Evolutionary conservation across 805 yeast genomes (phyloP).

Genomic region (Wickerhamomyces bisporus): DNA sequence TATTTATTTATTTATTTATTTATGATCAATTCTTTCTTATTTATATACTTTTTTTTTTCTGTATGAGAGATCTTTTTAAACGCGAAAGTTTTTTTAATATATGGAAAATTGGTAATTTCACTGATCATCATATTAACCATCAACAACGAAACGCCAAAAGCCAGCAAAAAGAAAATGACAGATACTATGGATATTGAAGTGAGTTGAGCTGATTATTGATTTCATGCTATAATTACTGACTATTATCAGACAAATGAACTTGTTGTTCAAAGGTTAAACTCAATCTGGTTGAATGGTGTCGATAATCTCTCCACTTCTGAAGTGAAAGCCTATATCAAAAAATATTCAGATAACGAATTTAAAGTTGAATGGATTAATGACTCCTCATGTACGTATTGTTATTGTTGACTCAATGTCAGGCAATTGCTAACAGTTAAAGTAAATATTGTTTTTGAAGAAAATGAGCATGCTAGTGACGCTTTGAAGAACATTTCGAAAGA

Average conservation of each 20-base stretch:
- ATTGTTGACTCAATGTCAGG: too few species aligned
- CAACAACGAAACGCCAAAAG: too few species aligned
- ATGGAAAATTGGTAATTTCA: too few species aligned
- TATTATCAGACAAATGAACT: not conserved
- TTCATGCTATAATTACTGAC: too few species aligned
- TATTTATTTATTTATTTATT: not conserved
- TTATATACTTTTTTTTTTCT: not conserved
- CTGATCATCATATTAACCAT: too few species aligned
- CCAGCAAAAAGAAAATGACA: too few species aligned
- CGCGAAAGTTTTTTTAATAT: too few species aligned
- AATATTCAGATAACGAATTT: constrained; percentile 12
- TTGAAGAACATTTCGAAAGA: constrained; percentile 10
- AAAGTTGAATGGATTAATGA: constrained; percentile 26
- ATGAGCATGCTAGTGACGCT: constrained; percentile 13
- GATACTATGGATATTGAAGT: too few species aligned
- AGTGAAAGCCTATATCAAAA: constrained; percentile 16
- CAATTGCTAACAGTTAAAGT: constrained; percentile 12
- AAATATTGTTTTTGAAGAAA: constrained; percentile 21
- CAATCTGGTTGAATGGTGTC: constrained; percentile 22
- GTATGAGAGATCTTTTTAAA: not conserved
- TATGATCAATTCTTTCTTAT: not conserved
- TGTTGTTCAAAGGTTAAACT: constrained; percentile 17
- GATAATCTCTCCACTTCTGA: constrained; percentile 22
- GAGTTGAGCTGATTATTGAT: too few species aligned
- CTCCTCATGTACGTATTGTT: constrained; percentile 14